These are phyloP conservation scores for Hyphopichia fennica DNA, from an alignment of 1,139 yeast species.

Conservation along the genomic window DNA sequence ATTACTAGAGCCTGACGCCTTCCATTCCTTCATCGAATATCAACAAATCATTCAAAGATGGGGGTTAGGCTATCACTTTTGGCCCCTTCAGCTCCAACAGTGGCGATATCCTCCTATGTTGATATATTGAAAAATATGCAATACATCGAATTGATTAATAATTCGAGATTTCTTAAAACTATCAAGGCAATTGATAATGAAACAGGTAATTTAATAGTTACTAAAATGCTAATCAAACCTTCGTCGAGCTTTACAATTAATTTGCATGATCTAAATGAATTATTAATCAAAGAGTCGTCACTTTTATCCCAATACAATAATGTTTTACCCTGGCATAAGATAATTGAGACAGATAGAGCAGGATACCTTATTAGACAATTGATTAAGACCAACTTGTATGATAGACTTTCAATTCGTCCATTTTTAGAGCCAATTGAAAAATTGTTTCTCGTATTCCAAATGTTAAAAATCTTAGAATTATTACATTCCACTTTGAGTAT, in stretches of 20 bases:
- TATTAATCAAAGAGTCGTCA: conserved; percentile 35
- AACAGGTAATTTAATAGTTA: conserved; percentile 64
- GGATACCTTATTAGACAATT: conserved; percentile 86
- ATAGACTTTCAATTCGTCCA: conserved; percentile 84
- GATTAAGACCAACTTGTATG: conserved; percentile 76
- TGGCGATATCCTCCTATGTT: conserved; percentile 87
- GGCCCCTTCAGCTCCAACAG: conserved; percentile 90
- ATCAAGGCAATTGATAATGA: conserved; percentile 68
- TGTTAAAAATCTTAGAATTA: conserved; percentile 58
- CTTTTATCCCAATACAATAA: conserved; percentile 55
- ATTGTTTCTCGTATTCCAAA: conserved; percentile 80
- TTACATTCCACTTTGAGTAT: conserved; percentile 60
- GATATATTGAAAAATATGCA: conserved; percentile 74
- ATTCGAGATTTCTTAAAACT: conserved; percentile 83
- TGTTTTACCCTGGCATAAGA: conserved; percentile 67
- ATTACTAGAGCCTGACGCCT: not conserved
- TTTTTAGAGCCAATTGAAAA: conserved; percentile 81
- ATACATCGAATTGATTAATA: conserved; percentile 67
- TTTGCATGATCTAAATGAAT: conserved; percentile 31
- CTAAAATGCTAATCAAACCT: conserved; percentile 83
- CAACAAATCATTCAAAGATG: conserved; percentile 42
- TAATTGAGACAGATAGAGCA: conserved; percentile 88
- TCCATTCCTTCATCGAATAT: not conserved
- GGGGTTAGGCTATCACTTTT: conserved; percentile 83
- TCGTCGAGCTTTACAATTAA: conserved; percentile 36